Evolutionary conservation across 1,139 yeast species (phyloP), one percentile per base, ranked within the genome.

Genomic region (Lodderomyces elongisporus): DNA sequence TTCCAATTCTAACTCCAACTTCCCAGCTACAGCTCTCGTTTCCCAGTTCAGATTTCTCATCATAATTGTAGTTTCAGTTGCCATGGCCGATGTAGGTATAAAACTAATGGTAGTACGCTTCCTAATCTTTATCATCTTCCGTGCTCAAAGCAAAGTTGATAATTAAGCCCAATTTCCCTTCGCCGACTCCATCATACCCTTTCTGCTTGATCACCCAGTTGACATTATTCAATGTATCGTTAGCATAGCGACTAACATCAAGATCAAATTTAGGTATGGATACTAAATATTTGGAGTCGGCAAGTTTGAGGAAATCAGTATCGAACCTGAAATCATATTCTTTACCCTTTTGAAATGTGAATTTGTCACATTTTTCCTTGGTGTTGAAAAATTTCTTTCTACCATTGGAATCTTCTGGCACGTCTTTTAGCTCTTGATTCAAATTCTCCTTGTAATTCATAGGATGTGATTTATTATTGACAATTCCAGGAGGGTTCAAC

Each of bases 261-360:
- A 69, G 58, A 41, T 68, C 74, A 39, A 67, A 65, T 3, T 66
- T 58, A 1, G 74, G 74, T 12, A 69, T 56, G 26, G 62, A 49
- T 0, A 68, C 67, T 2, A 64, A 58, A 40, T 68, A 68, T 34
- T 56, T 51, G 4, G 72, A 65, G 42, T 67, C 66, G 0, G 55
- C 52, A 51, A 67, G 46, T 33, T 77, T 65, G 28, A 68, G 50
- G 34, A 56, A 64, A 36, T 57, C 53, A 9, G 74, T 64, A 37
- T 66, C 72, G 37, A 68, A 68, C 39, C 56, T 56, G 14, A 68
- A 45, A 26, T 47, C 41, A 40, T 68, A 68, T 8, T 27, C 17
- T 5, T 25, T 28, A 20, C 45, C 49, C 8, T 53, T 48, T 14
- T 52, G 43, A 41, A 61, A 67, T 1, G 46, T 46, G 38, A 66